Evolutionary conservation across 2,329 filamentous ascomycete genomes (phyloP), one percentile per base, ranked within the genome.

Genomic region (Botrytis galanthina): DNA sequence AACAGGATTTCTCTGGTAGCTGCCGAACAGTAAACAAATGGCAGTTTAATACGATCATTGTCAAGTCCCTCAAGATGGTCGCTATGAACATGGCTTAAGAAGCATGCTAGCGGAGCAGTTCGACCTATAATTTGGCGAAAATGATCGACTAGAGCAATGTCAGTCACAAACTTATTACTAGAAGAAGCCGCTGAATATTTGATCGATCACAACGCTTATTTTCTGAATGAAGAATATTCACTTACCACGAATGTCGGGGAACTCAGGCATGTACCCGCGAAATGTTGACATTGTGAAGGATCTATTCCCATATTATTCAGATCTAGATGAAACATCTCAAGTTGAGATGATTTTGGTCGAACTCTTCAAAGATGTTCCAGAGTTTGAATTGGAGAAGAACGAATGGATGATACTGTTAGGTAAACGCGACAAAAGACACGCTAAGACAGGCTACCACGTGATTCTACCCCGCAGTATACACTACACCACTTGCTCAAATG

Each of bases 61-160:
- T 72, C 70, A 57, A 72, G 70, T 42, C 95, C 95, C 51, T 87
- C 87, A 1, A 98, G 87, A 82, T 98, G 95, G 78, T 98, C 95
- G 76, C 92, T 97, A 80, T 98, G 95, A 3, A 97, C 90, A 87
- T 98, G 95, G 82, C 93, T 97, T 39, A 98, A 86, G 80, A 98
- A 97, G 81, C 92, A 96, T 26, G 93, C 94, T 72, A 96, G 83
- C 0, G 94, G 92, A 6, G 92, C 87, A 26, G 83, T 86, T 26
- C 82, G 82, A 9, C 84, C 84, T 6, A 85, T 83, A 64, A 86
- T 85, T 26, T 83, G 84, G 37, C 93, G 89, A 78, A 98, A 98
- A 83, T 91, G 94, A 82, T 98, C 95, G 76, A 98, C 91, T 93
- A 73, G 16, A 26, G 37, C 10, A 44, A 9, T 10, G 74, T 75